Evolutionary conservation across 2,329 filamentous ascomycete genomes (phyloP), one percentile per base, ranked within the genome.

Genomic region (Paraconiothyrium brasiliense): DNA sequence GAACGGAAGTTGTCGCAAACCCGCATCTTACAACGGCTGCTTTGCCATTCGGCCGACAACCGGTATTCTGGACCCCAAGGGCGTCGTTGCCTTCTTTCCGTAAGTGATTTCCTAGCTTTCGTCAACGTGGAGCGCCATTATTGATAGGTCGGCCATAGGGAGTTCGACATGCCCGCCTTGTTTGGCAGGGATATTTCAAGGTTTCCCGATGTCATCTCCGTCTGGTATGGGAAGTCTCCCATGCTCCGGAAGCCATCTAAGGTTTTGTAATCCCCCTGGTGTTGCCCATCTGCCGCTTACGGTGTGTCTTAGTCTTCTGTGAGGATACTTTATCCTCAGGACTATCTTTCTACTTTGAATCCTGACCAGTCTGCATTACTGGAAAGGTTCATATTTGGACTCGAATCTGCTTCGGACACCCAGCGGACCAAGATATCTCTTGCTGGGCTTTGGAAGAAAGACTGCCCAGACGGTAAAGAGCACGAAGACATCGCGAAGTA

Each of bases 1-100:
- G 4, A 61, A 61, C 37, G 55, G 59, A 20, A 61, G 59, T 58
- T 56, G 59, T 30, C 47, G 59, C 6, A 58, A 58, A 35, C 59
- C 59, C 9, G 59, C 59, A 4, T 27, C 11, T 1, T 52, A 47
- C 14, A 58, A 61, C 34, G 59, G 56, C 5, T 47, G 34, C 34
- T 61, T 61, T 35, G 8, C 55, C 20, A 58, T 61, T 44, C 46
- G 59, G 20, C 56, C 54, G 3, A 30, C 59, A 13, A 39, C 10
- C 7, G 48, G 54, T 14, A 44, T 58, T 4, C 4, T 57, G n/a
- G 16, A 43, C n/a, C 41, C 43, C 2, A 22, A 60, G 16, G 51
- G 51, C 8, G n/a, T 60, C 2, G 51, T 60, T 24, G 32, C 16
- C 1, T 47, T 37, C 13, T 41, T 48, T 22, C 49, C 50, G 51